phyloP scores from a whole-genome alignment of 129 eudicot species.

The Helianthus annuus region DNA sequence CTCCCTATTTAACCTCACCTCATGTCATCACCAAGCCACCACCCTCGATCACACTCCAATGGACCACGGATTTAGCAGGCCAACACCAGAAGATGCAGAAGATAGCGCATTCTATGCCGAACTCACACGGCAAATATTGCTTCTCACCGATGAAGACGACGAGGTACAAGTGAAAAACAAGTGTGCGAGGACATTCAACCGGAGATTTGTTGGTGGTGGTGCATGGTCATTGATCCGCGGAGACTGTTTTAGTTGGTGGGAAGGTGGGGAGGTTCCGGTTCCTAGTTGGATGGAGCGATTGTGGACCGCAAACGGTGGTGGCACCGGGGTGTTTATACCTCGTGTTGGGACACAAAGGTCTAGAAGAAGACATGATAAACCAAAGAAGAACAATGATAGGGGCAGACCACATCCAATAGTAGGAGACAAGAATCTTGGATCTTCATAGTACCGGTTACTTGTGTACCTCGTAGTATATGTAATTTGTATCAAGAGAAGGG shows the following conservation, averaged over 20 bases:
- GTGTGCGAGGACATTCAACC: not conserved
- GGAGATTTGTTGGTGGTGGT: conserved; percentile 2
- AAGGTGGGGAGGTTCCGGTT: conserved; percentile 33
- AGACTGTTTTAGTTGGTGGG: conserved; percentile 57
- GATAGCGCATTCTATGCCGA: conserved; percentile 56
- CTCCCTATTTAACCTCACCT: conserved; percentile 10
- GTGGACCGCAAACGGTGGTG: conserved; percentile 53
- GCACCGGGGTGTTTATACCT: conserved; percentile 90
- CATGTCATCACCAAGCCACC: not conserved
- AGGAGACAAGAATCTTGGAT: conserved; percentile 29
- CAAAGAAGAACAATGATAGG: conserved; percentile 46
- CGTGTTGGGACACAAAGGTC: conserved; percentile 28
- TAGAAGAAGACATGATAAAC: conserved; percentile 37
- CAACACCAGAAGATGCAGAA: conserved; percentile 9
- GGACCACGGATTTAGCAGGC: conserved; percentile 9
- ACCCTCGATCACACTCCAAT: conserved; percentile 19
- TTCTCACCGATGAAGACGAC: conserved; percentile 57
- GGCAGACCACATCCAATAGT: conserved; percentile 35
- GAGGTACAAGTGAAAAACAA: conserved; percentile 17
- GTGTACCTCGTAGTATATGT: not conserved
- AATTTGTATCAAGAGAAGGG: no score
- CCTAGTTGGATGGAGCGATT: conserved; percentile 54
- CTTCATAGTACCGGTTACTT: conserved; percentile 1
- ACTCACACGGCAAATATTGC: conserved; percentile 57
- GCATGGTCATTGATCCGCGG: conserved; percentile 19